Base-by-base conservation (phyloP, 306 rosid species). In the Lathyrus tuberosus region DNA sequence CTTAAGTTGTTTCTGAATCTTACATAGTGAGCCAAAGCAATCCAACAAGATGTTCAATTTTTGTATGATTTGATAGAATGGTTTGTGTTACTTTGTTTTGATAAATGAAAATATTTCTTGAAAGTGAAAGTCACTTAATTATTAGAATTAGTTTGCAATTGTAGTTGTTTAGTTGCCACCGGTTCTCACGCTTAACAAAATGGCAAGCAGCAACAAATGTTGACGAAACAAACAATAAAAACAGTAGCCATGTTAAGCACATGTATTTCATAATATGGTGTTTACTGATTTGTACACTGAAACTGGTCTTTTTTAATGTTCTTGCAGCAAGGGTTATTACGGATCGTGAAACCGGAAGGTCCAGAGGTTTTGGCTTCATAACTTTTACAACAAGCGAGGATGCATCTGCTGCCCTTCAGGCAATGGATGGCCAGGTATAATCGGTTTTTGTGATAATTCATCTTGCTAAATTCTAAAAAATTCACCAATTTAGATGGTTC, bases 291-390 rank as follows among this genome's bases (percentile, higher is more conserved):
- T 9, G 7, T 5, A 20, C 56, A 57, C 65, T 74, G 16, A 81
- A 26, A 43, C 40, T 26, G 48, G 4, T 40, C 57, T 41, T 59
- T 57, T 42, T 20, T 52, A n/a, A 70, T 60, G 3, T 52, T 60
- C 63, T 65, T 80, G 38, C 87, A 83, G 87, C 71, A 16, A 83
- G 18, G 76, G 31, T 83, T 65, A 70, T 83, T 14, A 44, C 18
- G 62, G 87, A 83, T 62, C 87, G 84, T 40, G 87, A 83, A 2
- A 69, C 78, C 8, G 80, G 80, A 4, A 73, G 84, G 61, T 83
- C 87, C 63, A 72, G 82, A 77, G 87, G 87, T 65, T 83, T 83
- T 77, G 87, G 76, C 62, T 83, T 83, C 33, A 37, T 83, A 69
- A 80, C 84, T 41, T 83, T 9, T 61, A 43, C 78, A 60, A 58